These are phyloP conservation scores for Vicia villosa DNA, from an alignment of 306 rosid species.

Conservation along the genomic window DNA sequence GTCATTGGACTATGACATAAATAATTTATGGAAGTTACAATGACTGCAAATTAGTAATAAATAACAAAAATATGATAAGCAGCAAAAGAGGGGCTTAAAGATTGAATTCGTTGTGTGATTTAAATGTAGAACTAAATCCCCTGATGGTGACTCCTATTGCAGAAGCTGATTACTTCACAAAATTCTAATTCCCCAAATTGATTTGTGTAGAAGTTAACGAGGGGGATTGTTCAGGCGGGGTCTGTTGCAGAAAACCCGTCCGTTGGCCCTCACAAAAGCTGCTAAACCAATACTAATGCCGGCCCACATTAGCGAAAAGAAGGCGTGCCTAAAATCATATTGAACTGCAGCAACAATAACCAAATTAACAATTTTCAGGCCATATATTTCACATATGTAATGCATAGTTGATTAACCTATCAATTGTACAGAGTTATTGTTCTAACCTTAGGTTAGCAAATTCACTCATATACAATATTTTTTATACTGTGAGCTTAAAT, in stretches of 20 bases:
- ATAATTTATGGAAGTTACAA: slow-evolving; percentile 35
- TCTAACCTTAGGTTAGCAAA: slow-evolving; percentile 23
- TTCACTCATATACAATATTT: not conserved
- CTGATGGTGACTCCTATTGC: slow-evolving; percentile 36
- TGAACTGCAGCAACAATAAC: slow-evolving; percentile 53
- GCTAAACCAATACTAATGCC: slow-evolving; percentile 74
- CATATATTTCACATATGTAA: slow-evolving; percentile 13
- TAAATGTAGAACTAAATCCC: slow-evolving; percentile 15
- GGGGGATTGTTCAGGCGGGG: slow-evolving; percentile 83
- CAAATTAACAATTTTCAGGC: not conserved
- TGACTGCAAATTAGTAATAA: slow-evolving; percentile 35
- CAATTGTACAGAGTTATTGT: slow-evolving; percentile 7
- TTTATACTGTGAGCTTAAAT: not conserved
- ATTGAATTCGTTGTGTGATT: slow-evolving; percentile 36
- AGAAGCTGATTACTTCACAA: slow-evolving; percentile 36
- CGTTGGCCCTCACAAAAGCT: slow-evolving; percentile 85
- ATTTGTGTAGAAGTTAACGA: slow-evolving; percentile 34
- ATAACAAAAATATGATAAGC: slow-evolving; percentile 40
- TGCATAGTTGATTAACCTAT: not conserved
- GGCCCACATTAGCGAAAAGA: slow-evolving; percentile 89
- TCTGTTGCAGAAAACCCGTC: slow-evolving; percentile 89
- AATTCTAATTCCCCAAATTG: slow-evolving; percentile 19
- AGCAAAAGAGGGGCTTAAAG: slow-evolving; percentile 33
- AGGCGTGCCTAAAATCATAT: slow-evolving; percentile 75
- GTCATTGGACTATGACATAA: slow-evolving; percentile 29